Base-by-base conservation (phyloP, 352 stramenopile genomes). In the Phytophthora brassicae region DNA sequence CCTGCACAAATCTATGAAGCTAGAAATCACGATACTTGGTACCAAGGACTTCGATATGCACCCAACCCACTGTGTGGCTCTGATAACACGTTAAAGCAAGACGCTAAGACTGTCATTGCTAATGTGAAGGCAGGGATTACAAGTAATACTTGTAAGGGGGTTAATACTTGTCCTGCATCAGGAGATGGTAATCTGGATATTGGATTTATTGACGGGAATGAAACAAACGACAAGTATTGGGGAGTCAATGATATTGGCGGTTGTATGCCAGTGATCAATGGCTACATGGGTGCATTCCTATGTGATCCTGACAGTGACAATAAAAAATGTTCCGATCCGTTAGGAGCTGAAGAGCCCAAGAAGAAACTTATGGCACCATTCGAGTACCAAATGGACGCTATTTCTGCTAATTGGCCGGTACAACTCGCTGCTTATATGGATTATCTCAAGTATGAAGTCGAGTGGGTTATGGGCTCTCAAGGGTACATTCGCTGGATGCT, bases 311-410 rank as follows among this genome's bases (percentile, higher is more conserved):
- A 83, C 50, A 83, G 70, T 53, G 64, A 51, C 7, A 72, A 83
- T 59, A 45, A 17, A 17, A 69, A 72, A 46, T 87, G 75, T 44
- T 68, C 60, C 4, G 46, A 23, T 3, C 71, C 72, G 6, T 51
- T 69, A 2, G 61, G 58, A 0, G 63, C 49, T 11, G 54, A 52
- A 26, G 48, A 75, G 13, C 38, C 44, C 2, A 78, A 75, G 44
- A 79, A 44, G 14, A 58, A 79, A 16, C 20, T 75, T 43, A 84
- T 85, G 75, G 41, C 28, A 33, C 35, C 68, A 6, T 85, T 85
- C 43, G 60, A 70, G 43, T 88, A 88, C 50, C 78, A 88, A 49
- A 88, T 88, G 78, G 78, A 88, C 29, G 78, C 78, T 24, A 72
- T 85, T 17, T 87, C 75, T 6, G 66, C 73, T 11, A 87, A 85